Base-by-base conservation (phyloP, 2,329 filamentous ascomycete species). In the Fusarium luffae region DNA sequence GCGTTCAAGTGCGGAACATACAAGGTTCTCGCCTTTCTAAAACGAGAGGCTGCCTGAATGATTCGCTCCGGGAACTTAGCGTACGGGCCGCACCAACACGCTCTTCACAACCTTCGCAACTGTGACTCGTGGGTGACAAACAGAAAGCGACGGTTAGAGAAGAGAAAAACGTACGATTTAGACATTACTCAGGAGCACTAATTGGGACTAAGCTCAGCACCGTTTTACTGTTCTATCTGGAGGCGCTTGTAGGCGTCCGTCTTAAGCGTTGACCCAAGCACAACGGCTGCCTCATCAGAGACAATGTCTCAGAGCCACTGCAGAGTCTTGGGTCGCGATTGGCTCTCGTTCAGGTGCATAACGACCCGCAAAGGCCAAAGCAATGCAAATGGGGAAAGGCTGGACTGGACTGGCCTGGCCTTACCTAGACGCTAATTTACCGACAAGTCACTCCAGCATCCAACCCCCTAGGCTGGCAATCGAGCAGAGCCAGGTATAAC, bases 201-300 rank as follows among this genome's bases (percentile, higher is more conserved):
- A 50, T 49, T n/a, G 34, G 54, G 54, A 44, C 58, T 46, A 60
- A 66, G 34, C 25, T 11, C 41, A 54, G 32, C 34, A 48, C 59
- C 55, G 52, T 66, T 71, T 61, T 49, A 43, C 50, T 69, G 30
- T 50, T 71, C 57, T 58, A 52, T 58, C 49, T 51, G 44, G 44
- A 46, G 47, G 66, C 44, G 50, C 63, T 68, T 70, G 57, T 47
- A 54, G 34, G 34, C 56, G 54, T 57, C 68, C 57, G 56, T 46
- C 56, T 51, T 34, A 32, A 64, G 55, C 60, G 55, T 71, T 71
- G 43, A 55, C 55, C 49, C 51, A 68, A 62, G 44, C 63, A 54
- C 54, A 71, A 71, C 68, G 68, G 68, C 60, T 71, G 54, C 63
- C 58, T 67, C 71, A 71, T 64, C 69, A 66, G 50, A 59, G 57